Evolutionary conservation across 768 basidiomycete genomes (phyloP).

Genomic region (Leccinellum albellum): DNA sequence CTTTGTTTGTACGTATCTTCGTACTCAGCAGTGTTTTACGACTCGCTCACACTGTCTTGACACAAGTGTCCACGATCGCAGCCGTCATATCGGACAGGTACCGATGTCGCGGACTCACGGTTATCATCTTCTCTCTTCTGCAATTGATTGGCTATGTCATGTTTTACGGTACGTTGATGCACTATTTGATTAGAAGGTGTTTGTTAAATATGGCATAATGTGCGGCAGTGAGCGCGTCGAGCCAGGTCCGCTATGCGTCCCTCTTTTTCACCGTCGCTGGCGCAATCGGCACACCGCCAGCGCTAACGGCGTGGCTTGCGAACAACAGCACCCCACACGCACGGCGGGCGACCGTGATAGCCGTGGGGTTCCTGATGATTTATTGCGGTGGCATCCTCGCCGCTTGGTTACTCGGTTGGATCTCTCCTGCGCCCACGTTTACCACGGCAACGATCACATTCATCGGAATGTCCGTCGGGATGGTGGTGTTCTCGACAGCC

Average conservation of each 20-base stretch:
- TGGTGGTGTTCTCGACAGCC: background rate
- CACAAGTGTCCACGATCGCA: constrained; percentile 34
- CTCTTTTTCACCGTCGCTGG: background rate
- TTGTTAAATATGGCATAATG: background rate
- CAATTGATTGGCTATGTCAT: constrained; percentile 51
- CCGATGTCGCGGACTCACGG: constrained; percentile 45
- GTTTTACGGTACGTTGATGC: constrained; percentile 44
- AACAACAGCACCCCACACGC: background rate
- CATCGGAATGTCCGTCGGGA: background rate
- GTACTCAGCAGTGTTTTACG: background rate
- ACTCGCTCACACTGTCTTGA: background rate
- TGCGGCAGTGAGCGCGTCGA: background rate
- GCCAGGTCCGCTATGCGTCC: background rate
- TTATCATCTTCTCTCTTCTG: constrained; percentile 42
- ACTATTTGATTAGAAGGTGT: background rate
- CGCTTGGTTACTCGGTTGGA: background rate
- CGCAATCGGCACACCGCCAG: background rate
- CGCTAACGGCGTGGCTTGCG: background rate
- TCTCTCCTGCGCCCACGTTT: background rate
- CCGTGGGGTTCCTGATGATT: background rate
- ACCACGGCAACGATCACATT: background rate
- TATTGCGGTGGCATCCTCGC: background rate
- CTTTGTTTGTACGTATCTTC: constrained; percentile 18
- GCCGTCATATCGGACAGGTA: constrained; percentile 54
- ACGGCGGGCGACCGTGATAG: background rate